phyloP scores from a whole-genome alignment of 176 grass and related monocot genomes.

The Aegilops bicornis region DNA sequence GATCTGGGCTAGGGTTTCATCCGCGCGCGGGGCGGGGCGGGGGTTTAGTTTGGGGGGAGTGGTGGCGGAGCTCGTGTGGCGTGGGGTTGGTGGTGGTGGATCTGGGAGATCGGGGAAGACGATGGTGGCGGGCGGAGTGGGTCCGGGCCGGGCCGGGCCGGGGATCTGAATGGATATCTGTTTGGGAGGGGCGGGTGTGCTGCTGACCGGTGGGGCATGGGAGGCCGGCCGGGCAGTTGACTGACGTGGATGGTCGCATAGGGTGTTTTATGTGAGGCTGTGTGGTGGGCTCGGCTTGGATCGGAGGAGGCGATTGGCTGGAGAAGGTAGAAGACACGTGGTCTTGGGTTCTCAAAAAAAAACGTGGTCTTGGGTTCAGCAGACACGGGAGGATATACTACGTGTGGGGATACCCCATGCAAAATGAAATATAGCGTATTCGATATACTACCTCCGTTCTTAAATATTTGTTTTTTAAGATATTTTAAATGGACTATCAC shows the following conservation, averaged over 20 bases:
- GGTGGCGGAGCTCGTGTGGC: slow-evolving; percentile 16
- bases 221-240: not conserved
- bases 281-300: not conserved
- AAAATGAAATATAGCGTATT: too few species aligned
- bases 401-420: too few species aligned
- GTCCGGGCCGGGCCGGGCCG: not conserved
- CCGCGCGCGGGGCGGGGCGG: slow-evolving; percentile 6
- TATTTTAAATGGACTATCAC: too few species aligned
- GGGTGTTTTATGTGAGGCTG: not conserved
- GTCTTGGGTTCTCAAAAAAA: not conserved
- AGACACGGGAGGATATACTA: too few species aligned
- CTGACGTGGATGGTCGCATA: not conserved
- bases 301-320: not conserved
- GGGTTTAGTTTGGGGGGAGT: slow-evolving; percentile 49
- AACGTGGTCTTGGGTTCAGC: too few species aligned
- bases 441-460: too few species aligned
- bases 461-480: too few species aligned
- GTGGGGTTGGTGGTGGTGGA: slow-evolving; percentile 17
- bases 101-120: slow-evolving; percentile 51
- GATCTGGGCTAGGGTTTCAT: slow-evolving; percentile 79
- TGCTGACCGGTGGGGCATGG: slow-evolving; percentile 25
- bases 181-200: not conserved
- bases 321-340: not conserved
- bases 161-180: slow-evolving; percentile 29
- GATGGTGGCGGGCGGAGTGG: not conserved